Percentiles rank a stretch among this genome's conserved stretches.
These are phyloP conservation scores for Euphorbia pulcherrima DNA, from an alignment of 345 rosid species.

Conservation along the genomic window DNA sequence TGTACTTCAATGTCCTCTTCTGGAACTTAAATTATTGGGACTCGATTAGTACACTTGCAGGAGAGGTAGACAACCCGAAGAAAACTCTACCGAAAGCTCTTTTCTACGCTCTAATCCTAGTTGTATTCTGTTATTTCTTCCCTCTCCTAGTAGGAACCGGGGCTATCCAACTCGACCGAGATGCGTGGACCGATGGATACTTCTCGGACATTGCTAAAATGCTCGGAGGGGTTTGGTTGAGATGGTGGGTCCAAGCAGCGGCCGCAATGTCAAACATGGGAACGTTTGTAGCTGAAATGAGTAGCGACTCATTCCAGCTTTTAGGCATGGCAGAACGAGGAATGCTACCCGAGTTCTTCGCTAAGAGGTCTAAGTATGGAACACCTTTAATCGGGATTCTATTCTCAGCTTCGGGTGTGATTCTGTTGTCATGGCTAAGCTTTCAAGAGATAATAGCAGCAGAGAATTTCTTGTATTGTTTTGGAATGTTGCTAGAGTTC, in stretches of 20 bases:
- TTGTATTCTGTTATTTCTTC: conserved; percentile 53
- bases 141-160: conserved; percentile 64
- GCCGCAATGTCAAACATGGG: conserved; percentile 73
- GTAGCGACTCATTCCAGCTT: conserved; percentile 80
- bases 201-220: conserved; percentile 62
- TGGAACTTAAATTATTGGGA: conserved; percentile 86
- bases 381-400: conserved; percentile 61
- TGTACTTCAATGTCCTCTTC: conserved; percentile 65
- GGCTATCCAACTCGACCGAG: conserved; percentile 55
- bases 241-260: conserved; percentile 75
- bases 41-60: conserved; percentile 66
- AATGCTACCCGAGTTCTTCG: conserved; percentile 65
- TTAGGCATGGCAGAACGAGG: conserved; percentile 76
- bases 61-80: conserved; percentile 69
- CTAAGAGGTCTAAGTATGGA: conserved; percentile 55
- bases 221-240: conserved; percentile 65
- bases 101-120: conserved; percentile 57
- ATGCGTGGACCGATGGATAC: conserved; percentile 70
- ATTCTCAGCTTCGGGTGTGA: conserved; percentile 66
- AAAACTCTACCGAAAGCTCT: conserved; percentile 64
- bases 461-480: conserved; percentile 69
- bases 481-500: conserved; percentile 75
- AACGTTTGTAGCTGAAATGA: conserved; percentile 76
- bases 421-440: conserved; percentile 65
- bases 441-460: conserved; percentile 70